Percentiles rank a stretch among this genome's conserved stretches.
Conservation (phyloP, 2,329 filamentous ascomycete species). For the Penicillium freii region DNA sequence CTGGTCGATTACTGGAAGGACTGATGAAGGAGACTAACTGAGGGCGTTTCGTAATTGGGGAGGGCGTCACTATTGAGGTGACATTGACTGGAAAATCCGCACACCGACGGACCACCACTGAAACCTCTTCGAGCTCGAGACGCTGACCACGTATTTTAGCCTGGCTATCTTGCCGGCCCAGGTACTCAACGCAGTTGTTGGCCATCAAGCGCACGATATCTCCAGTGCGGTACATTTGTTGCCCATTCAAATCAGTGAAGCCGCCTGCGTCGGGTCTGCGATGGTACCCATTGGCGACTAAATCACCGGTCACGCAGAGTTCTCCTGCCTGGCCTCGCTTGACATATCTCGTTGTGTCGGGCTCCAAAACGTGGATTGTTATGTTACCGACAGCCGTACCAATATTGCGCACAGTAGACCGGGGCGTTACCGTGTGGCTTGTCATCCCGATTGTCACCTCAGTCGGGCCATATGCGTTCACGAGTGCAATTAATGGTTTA, state of each 20-base stretch:
- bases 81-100: constrained; percentile 10
- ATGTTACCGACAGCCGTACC: constrained; percentile 14
- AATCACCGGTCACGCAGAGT: constrained; percentile 11
- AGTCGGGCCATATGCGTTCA: constrained; percentile 17
- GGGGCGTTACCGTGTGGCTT: constrained; percentile 7
- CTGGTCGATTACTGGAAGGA: constrained; percentile 1
- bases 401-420: constrained; percentile 12
- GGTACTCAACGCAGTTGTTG: constrained; percentile 12
- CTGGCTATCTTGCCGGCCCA: constrained; percentile 9
- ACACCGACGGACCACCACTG: constrained; percentile 8
- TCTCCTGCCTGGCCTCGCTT: constrained; percentile 14
- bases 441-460: constrained; percentile 16
- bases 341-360: constrained; percentile 4
- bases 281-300: constrained; percentile 3
- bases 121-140: constrained; percentile 12
- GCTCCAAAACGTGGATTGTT: constrained; percentile 9
- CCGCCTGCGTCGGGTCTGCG: constrained; percentile 7
- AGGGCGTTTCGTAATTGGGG: constrained; percentile 15
- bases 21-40: constrained; percentile 14
- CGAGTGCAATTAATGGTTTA: constrained; percentile 4
- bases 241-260: constrained; percentile 3
- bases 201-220: constrained; percentile 16
- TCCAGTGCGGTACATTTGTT: constrained; percentile 11
- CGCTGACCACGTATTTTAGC: constrained; percentile 12
- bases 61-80: constrained; percentile 15